Base-by-base conservation (phyloP, 2,329 filamentous ascomycete species). In the Fusarium phyllophilum region DNA sequence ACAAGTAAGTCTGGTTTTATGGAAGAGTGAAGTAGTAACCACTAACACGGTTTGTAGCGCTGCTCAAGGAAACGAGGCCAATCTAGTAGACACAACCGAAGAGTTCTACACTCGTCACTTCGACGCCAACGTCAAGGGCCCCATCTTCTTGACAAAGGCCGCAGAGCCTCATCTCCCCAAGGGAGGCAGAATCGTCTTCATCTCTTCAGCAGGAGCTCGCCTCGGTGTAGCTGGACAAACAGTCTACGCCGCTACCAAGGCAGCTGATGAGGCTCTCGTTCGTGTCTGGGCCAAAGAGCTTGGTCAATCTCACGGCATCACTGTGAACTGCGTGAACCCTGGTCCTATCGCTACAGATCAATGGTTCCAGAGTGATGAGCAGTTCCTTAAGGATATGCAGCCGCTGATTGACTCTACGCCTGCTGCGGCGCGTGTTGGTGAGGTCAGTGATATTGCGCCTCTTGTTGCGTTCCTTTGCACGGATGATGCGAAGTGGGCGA, bases 291-390 rank as follows among this genome's bases (percentile, higher is more conserved):
- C 31, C 12, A 52, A 52, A 3, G 81, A 82, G 51, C 76, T 82
- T 1, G 81, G 80, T 18, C 80, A 78, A 20, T 69, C 65, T 0
- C 72, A 80, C 8, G 75, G 71, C 1, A 74, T 78, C 10, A 81
- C 78, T 0, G 80, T 81, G 3, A 82, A 82, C 64, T 77, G 66
- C 14, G 78, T 82, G 6, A 82, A 82, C 36, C 81, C 77, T 6
- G 80, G 80, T 4, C 79, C 77, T 7, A 56, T 81, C 29, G 78
- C 76, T 22, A 75, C 34, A 76, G 56, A 78, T 57, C 73, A 79
- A 68, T 77, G 77, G 77, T 46, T 65, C 48, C 34, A 79, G 56
- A 79, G 71, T 42, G 76, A 80, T 34, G 74, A 78, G 10, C 71
- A 80, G 52, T 79, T 81, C 39, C 51, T 73, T 4, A 61, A 80